These are phyloP conservation scores for Hypoxylon fuscum DNA, from an alignment of 495 filamentous ascomycete species.

Conservation along the genomic window DNA sequence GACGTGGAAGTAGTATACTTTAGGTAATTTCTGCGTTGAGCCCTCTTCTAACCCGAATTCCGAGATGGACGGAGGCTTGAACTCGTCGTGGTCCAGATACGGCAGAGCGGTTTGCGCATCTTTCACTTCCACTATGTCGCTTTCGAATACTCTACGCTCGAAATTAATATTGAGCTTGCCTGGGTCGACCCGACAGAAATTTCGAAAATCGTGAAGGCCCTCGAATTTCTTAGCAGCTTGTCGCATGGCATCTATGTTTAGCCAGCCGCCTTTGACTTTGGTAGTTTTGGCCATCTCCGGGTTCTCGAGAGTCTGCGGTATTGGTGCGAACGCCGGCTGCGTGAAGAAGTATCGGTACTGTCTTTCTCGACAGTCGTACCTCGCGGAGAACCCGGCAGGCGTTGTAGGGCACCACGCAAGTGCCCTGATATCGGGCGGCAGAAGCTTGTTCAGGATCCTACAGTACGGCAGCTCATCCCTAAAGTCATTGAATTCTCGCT, in stretches of 20 bases:
- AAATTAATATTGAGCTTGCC: slow-evolving; percentile 88
- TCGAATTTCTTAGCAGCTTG: slow-evolving; percentile 79
- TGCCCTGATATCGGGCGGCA: slow-evolving; percentile 87
- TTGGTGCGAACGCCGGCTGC: slow-evolving; percentile 81
- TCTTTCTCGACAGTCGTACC: slow-evolving; percentile 91
- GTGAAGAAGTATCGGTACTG: slow-evolving; percentile 98
- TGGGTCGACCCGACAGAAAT: slow-evolving; percentile 92
- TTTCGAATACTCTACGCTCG: slow-evolving; percentile 74
- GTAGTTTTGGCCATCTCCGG: slow-evolving; percentile 35
- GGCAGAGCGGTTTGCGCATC: slow-evolving; percentile 56
- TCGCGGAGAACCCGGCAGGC: slow-evolving; percentile 81
- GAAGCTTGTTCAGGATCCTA: slow-evolving; percentile 80
- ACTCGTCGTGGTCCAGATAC: slow-evolving; percentile 43
- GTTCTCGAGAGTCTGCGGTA: slow-evolving; percentile 48
- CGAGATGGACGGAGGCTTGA: slow-evolving; percentile 28
- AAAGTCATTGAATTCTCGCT: slow-evolving; percentile 72
- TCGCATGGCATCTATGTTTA: slow-evolving; percentile 89
- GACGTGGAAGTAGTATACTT: slow-evolving; percentile 85
- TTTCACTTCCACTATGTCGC: slow-evolving; percentile 75
- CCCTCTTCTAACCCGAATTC: slow-evolving; percentile 6
- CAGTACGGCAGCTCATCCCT: slow-evolving; percentile 85
- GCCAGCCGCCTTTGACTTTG: slow-evolving; percentile 53
- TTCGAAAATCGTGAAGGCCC: slow-evolving; percentile 92
- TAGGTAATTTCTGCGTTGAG: slow-evolving; percentile 51
- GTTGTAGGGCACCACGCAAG: slow-evolving; percentile 92